Evolutionary conservation across 257 asterid species (phyloP), one percentile per base, ranked within the genome.

Genomic region (Solanum habrochaites): DNA sequence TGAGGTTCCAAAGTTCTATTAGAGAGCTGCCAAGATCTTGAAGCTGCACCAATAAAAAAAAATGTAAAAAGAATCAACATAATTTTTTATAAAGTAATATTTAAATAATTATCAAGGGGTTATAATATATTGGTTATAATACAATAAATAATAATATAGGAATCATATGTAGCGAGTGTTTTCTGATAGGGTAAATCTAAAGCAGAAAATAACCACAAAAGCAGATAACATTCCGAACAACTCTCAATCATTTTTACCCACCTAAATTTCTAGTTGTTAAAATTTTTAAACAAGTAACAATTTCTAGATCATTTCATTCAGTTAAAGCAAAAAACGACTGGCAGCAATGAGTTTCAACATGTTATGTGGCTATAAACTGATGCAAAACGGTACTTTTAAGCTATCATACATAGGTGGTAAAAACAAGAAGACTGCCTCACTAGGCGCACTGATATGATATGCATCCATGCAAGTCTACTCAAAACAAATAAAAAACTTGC

Each of bases 1-100:
- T 90, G 85, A 94, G 94, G 82, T 66, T 92, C 98, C 97, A 94
- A 42, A 95, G 94, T 85, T 90, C 93, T 49, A 77, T 77, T 82
- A 95, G 96, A 88, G 88, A 86, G 86, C 89, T 90, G 52, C 94
- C 95, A 66, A 92, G 92, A 67, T 89, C 89, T 88, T 94, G 93
- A 87, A 93, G 88, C 98, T 95, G 87, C 87, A 80, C 43, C 82
- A 78, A 74, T 71, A 87, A 64, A 64, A 62, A 14, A 70, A 73
- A 66, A 87, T 13, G 35, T 39, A 82, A 10, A 18, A 52, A 86
- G 62, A 70, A 49, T 87, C 83, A 75, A 37, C 13, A 49, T 29
- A 20, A 78, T 15, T 18, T 52, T 39, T 67, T 10, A 75, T 6
- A 62, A 64, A 11, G 56, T 25, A 15, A 23, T 21, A 12, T 25